These are phyloP conservation scores for Castanea sativa DNA, from an alignment of 306 rosid species.

Conservation along the genomic window DNA sequence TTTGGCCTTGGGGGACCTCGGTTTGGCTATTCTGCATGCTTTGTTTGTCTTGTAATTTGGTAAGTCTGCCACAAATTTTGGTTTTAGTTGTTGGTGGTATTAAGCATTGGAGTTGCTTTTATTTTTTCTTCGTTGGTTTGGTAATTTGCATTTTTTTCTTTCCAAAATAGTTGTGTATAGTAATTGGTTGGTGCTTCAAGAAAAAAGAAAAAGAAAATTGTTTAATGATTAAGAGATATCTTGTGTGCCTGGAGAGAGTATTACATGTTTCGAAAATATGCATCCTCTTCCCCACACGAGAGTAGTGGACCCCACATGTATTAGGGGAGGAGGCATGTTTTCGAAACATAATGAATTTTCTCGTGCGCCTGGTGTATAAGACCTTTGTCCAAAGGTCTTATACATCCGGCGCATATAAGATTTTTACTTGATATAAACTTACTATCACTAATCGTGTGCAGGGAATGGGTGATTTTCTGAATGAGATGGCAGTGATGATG, in stretches of 20 bases:
- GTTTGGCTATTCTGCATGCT: not conserved
- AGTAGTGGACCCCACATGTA: too few species aligned
- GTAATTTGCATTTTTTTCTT: too few species aligned
- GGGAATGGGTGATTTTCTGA: conserved; percentile 94
- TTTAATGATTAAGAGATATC: conserved; percentile 1
- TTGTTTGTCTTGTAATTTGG: not conserved
- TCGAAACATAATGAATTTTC: too few species aligned
- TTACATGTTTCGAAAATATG: too few species aligned
- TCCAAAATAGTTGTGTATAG: too few species aligned
- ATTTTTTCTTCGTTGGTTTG: not conserved
- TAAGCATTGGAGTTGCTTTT: not conserved
- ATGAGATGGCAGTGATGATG: conserved; percentile 92
- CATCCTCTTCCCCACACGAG: too few species aligned
- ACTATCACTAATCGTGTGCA: conserved; percentile 35
- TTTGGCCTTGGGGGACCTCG: not conserved
- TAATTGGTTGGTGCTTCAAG: not conserved
- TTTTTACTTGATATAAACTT: not conserved
- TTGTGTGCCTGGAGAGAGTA: too few species aligned
- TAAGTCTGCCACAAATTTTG: not conserved
- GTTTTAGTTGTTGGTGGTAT: not conserved
- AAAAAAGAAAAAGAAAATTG: not conserved
- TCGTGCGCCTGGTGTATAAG: too few species aligned
- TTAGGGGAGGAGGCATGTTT: too few species aligned
- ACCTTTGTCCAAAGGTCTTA: too few species aligned
- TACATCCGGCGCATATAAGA: too few species aligned